Evolutionary conservation across 1,139 yeast genomes (phyloP).

Genomic region (Kluyveromyces marxianus): DNA sequence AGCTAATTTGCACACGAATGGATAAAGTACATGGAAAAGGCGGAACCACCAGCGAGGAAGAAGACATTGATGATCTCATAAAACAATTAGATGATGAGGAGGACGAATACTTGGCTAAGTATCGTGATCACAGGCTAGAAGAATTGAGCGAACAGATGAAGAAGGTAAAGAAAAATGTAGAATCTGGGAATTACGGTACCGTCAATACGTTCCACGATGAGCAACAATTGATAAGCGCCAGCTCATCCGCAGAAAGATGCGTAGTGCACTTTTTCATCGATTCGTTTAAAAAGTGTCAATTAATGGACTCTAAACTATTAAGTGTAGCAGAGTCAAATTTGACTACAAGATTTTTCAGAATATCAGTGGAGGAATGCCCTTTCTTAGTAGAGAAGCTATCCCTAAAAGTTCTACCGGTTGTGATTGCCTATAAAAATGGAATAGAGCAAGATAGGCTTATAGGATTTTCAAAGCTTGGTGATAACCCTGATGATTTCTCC

Average conservation of each 20-base stretch:
- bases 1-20: neutral
- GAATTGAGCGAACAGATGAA: constrained; percentile 45
- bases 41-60: neutral
- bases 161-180: constrained; percentile 33
- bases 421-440: constrained; percentile 55
- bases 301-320: constrained; percentile 46
- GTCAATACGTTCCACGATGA: constrained; percentile 41
- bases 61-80: constrained; percentile 37
- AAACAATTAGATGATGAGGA: constrained; percentile 57
- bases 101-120: constrained; percentile 58
- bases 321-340: constrained; percentile 51
- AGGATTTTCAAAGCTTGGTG: constrained; percentile 56
- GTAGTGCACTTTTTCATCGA: constrained; percentile 63
- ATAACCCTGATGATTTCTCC: constrained; percentile 34
- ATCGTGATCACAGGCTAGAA: constrained; percentile 60
- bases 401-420: constrained; percentile 65
- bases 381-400: constrained; percentile 57
- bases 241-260: constrained; percentile 38
- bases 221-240: constrained; percentile 46
- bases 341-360: constrained; percentile 44
- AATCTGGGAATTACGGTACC: constrained; percentile 37
- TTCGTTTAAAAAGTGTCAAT: constrained; percentile 49
- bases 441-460: constrained; percentile 50
- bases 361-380: constrained; percentile 63
- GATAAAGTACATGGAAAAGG: neutral